Conservation (phyloP, 257 asterid species). For the Solanum neorickii region DNA sequence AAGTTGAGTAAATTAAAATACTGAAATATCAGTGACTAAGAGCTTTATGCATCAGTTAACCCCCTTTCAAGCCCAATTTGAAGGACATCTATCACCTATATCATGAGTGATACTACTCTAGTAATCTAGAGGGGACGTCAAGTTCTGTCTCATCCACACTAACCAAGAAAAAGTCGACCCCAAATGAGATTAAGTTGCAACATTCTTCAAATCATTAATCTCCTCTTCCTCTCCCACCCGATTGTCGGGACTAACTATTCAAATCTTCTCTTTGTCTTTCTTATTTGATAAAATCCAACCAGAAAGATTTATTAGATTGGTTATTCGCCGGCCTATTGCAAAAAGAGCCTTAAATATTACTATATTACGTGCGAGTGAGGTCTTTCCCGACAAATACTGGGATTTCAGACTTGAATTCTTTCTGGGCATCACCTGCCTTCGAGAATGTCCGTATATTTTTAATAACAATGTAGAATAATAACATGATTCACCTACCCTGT, state of each 20-base stretch:
- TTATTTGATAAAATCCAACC: not conserved
- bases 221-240: not conserved
- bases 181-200: not conserved
- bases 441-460: not conserved
- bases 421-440: not conserved
- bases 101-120: not conserved
- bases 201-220: not conserved
- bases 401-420: not conserved
- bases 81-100: not conserved
- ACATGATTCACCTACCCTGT: not conserved
- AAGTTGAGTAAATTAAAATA: not conserved
- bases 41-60: not conserved
- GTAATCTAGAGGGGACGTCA: not conserved
- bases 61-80: not conserved
- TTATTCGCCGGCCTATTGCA: not conserved
- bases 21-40: not conserved
- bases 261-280: not conserved
- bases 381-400: not conserved
- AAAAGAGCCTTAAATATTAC: not conserved
- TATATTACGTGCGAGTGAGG: not conserved
- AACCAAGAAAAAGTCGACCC: not conserved
- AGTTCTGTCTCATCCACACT: not conserved
- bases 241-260: not conserved
- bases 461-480: not conserved
- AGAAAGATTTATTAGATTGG: not conserved